Percentiles rank a stretch among this genome's conserved stretches.
Conservation (phyloP, 2,329 filamentous ascomycete genomes). For the Colletotrichum sidae region DNA sequence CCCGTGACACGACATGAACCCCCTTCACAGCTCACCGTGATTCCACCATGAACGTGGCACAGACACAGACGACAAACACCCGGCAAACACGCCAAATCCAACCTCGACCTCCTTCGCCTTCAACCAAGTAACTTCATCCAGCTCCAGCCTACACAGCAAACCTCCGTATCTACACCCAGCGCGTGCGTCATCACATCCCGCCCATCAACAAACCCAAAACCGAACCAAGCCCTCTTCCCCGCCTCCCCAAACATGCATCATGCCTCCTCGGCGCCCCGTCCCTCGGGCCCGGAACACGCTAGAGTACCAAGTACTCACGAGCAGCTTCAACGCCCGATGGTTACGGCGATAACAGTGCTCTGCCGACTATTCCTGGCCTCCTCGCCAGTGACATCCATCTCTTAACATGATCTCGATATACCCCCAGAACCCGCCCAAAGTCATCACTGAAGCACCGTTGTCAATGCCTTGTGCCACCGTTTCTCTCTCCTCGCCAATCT, state of each 20-base stretch:
- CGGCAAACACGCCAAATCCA: too few species aligned
- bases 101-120: too few species aligned
- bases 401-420: too few species aligned
- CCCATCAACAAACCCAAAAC: constrained; percentile 9
- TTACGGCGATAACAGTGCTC: too few species aligned
- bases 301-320: neutral
- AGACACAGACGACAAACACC: too few species aligned
- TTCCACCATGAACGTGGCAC: too few species aligned
- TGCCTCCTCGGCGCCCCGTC: constrained; percentile 9
- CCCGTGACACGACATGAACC: neutral
- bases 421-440: neutral
- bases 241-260: constrained; percentile 21
- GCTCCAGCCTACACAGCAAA: neutral
- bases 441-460: neutral
- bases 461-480: constrained; percentile 4
- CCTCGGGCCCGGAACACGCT: neutral
- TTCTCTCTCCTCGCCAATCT: constrained; percentile 11
- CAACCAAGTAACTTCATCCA: too few species aligned
- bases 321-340: too few species aligned
- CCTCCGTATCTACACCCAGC: neutral
- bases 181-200: neutral
- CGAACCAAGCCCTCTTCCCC: neutral
- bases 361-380: too few species aligned
- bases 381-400: too few species aligned
- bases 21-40: too few species aligned